These are phyloP conservation scores for Alternaria sp. DNA, from an alignment of 2,329 filamentous ascomycete species.

Conservation along the genomic window DNA sequence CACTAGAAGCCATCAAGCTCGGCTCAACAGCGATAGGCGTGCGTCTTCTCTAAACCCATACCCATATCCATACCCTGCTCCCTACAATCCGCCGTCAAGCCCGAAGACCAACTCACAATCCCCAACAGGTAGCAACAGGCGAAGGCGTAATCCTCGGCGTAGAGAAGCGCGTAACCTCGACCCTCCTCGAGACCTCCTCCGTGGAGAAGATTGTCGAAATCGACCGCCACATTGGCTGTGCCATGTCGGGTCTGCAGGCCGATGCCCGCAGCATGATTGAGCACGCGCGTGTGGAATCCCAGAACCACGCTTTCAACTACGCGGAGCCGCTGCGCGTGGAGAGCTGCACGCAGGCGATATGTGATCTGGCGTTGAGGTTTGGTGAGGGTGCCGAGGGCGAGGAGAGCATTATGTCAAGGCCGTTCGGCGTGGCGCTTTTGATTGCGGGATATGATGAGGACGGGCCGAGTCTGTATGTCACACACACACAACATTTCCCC, in stretches of 20 bases:
- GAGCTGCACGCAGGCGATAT: constrained; percentile 98
- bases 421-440: constrained; percentile 94
- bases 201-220: constrained; percentile 99
- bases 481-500: no score
- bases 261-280: constrained; percentile 98
- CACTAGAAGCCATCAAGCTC: constrained; percentile 99
- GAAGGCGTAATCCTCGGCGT: constrained; percentile 96
- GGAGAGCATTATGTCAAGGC: constrained; percentile 98
- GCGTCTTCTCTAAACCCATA: constrained; percentile 36
- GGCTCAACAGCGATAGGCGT: constrained; percentile 97
- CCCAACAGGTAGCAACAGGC: constrained; percentile 75
- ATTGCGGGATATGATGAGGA: constrained; percentile 98
- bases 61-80: not conserved
- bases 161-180: constrained; percentile 98
- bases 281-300: constrained; percentile 96
- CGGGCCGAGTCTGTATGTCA: constrained; percentile 80
- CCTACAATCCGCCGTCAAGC: not conserved
- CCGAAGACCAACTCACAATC: constrained; percentile 20
- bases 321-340: constrained; percentile 94
- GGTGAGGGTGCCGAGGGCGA: constrained; percentile 97
- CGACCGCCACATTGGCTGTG: constrained; percentile 97
- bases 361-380: constrained; percentile 93
- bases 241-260: constrained; percentile 97
- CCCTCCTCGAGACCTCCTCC: constrained; percentile 94
- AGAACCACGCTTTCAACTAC: constrained; percentile 98